Evolutionary conservation across 176 grass and related monocot species (phyloP), one percentile per base, ranked within the genome.

Genomic region (Musa acuminata): DNA sequence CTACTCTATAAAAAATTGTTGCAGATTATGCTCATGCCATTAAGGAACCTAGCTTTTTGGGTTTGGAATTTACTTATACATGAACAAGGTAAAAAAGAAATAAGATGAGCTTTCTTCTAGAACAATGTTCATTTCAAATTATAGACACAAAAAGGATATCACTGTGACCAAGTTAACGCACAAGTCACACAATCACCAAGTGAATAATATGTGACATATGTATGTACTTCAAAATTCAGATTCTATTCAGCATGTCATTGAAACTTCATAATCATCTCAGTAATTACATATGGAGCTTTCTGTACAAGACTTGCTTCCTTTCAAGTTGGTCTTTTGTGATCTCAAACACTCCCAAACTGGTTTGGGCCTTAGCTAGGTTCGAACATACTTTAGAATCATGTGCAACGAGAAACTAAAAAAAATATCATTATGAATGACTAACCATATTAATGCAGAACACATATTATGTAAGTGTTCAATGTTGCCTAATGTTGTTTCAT

Each of bases 401-500:
- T 69, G 10, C 27, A 13, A 69, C 1, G 27, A 69, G 9, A 69
- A 49, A 60, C 6, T 4, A 69, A 62, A 17, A 51, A 49, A 70
- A 3, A 29, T 3, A 29, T 29, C 29, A 29, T 3, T 29, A 76
- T 55, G 24, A 21, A 72, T 21, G 63, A 76, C 3, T 77, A 60
- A 49, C 17, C 14, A 81, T 77, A 49, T 50, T 9, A 58, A 14
- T 57, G 27, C 17, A 57, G 12, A 27, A 24, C 76, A 50, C 62
- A 43, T 29, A 29, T 71, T 75, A 62, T 8, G 29, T 49, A 17
- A 73, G 35, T 43, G 35, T 6, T 43, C 35, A 43, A 43, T 43
- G 3, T 43, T 43, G 35, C 35, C 2, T 35, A 64, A 27, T 16
- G 81, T 68, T 8, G 71, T 53, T 22, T 14, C 43, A 81, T 84